Conservation (phyloP, 148 eudicot genomes). For the Fagopyrum homotropicum region DNA sequence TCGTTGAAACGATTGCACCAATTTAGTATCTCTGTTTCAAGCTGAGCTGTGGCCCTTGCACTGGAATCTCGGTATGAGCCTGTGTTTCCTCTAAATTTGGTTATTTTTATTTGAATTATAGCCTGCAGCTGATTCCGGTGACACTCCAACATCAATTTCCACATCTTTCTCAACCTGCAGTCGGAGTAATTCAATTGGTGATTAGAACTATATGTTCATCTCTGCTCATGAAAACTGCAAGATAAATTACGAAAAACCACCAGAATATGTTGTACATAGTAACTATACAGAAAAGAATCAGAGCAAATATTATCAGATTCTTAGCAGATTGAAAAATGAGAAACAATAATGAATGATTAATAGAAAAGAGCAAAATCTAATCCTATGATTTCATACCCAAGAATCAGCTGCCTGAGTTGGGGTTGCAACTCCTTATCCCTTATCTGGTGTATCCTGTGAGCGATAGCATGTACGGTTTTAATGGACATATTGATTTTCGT, state of each 20-base stretch:
- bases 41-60: conserved; percentile 55
- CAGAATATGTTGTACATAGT: neutral
- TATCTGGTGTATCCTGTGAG: conserved; percentile 72
- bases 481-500: conserved; percentile 72
- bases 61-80: conserved; percentile 49
- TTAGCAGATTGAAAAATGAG: neutral
- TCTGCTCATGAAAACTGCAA: neutral
- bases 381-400: conserved; percentile 47
- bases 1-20: conserved; percentile 59
- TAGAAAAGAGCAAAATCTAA: neutral
- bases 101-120: conserved; percentile 65
- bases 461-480: conserved; percentile 66
- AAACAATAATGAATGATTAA: neutral
- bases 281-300: neutral
- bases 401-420: conserved; percentile 55
- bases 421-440: conserved; percentile 93
- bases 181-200: neutral
- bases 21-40: conserved; percentile 59
- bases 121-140: conserved; percentile 90
- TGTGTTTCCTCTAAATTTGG: conserved; percentile 50
- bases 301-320: neutral
- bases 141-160: conserved; percentile 80
- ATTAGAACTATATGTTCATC: neutral
- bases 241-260: neutral
- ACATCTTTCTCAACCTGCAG: conserved; percentile 72